A percentile compares a stretch with the other conserved stretches of the same genome.
These are phyloP conservation scores for Sherardia arvensis DNA, from an alignment of 257 asterid genomes.

Conservation along the genomic window DNA sequence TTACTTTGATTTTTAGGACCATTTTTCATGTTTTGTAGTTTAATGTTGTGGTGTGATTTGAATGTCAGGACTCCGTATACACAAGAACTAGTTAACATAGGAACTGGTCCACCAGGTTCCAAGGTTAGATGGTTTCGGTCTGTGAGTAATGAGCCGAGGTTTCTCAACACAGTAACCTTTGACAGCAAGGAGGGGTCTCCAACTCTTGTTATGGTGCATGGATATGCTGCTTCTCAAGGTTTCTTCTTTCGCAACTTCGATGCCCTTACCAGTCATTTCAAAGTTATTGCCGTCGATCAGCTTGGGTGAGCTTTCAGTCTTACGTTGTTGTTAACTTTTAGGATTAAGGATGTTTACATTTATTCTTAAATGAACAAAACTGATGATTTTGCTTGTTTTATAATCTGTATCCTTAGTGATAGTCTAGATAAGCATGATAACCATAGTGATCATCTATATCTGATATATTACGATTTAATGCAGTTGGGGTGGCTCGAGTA, in stretches of 20 bases:
- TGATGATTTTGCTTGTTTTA: neutral
- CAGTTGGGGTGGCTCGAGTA: slow-evolving; percentile 99
- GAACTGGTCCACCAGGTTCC: slow-evolving; percentile 94
- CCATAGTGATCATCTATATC: neutral
- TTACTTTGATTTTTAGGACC: neutral
- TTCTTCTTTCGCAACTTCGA: slow-evolving; percentile 92
- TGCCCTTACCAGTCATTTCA: slow-evolving; percentile 71
- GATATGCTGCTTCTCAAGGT: slow-evolving; percentile 96
- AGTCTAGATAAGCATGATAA: neutral
- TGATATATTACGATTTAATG: slow-evolving; percentile 13
- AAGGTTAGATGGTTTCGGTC: slow-evolving; percentile 88
- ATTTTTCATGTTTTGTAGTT: no score
- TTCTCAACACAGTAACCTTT: slow-evolving; percentile 78
- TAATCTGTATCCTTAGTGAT: neutral
- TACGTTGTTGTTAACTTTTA: neutral
- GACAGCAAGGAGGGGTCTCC: slow-evolving; percentile 85
- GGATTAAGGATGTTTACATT: no score
- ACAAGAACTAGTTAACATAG: slow-evolving; percentile 67
- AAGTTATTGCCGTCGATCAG: slow-evolving; percentile 87
- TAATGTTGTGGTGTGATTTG: neutral
- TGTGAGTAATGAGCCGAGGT: slow-evolving; percentile 71
- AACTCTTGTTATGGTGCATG: slow-evolving; percentile 93
- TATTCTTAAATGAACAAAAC: no score
- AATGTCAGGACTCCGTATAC: slow-evolving; percentile 64
- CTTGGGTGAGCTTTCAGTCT: slow-evolving; percentile 54